Conservation (phyloP, 768 basidiomycete species). For the Rhodotorula paludigena region DNA sequence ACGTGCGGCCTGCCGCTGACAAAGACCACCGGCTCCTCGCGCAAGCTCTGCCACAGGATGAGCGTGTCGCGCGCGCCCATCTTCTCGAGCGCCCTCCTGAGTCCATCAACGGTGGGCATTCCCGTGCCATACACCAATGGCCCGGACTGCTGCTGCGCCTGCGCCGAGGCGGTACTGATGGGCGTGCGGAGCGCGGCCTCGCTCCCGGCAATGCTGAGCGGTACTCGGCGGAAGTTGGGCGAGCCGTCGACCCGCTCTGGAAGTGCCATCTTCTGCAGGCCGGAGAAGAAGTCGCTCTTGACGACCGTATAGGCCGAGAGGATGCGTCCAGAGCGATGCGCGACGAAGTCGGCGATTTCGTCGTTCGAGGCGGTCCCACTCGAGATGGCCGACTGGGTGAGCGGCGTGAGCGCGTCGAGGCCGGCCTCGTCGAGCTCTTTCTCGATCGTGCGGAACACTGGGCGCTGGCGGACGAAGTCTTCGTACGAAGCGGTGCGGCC, state of each 20-base stretch:
- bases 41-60: slow-evolving; percentile 89
- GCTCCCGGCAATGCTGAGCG: slow-evolving; percentile 50
- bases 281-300: slow-evolving; percentile 86
- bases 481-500: slow-evolving; percentile 56
- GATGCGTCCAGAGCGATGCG: slow-evolving; percentile 75
- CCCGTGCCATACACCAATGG: slow-evolving; percentile 57
- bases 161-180: background rate
- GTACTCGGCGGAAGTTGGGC: slow-evolving; percentile 83
- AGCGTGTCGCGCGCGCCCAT: slow-evolving; percentile 68
- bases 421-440: slow-evolving; percentile 79
- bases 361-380: slow-evolving; percentile 54
- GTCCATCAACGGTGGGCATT: slow-evolving; percentile 88
- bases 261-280: slow-evolving; percentile 87
- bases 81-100: slow-evolving; percentile 69
- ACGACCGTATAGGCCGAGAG: slow-evolving; percentile 86
- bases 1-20: slow-evolving; percentile 54
- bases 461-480: slow-evolving; percentile 72
- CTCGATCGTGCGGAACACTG: slow-evolving; percentile 95
- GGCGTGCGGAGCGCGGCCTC: slow-evolving; percentile 2
- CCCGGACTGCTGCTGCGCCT: background rate
- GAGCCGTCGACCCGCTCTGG: slow-evolving; percentile 94
- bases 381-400: slow-evolving; percentile 55
- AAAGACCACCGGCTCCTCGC: slow-evolving; percentile 66
- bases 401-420: slow-evolving; percentile 69
- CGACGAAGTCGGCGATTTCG: slow-evolving; percentile 80